Evolutionary conservation across 371 early-diverging fungal genomes (phyloP), one percentile per base, ranked within the genome.

Genomic region (Mucor sp.): DNA sequence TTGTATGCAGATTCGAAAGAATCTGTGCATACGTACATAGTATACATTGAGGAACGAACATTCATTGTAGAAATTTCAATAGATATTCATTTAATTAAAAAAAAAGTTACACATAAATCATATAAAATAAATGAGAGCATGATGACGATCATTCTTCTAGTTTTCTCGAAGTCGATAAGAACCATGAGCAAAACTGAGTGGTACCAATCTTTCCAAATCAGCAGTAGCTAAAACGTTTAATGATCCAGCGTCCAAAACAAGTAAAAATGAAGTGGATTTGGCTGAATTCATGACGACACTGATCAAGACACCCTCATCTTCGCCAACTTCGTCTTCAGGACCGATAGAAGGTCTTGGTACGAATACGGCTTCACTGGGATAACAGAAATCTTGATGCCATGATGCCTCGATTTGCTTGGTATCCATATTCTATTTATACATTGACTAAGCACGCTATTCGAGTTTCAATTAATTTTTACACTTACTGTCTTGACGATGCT

Each of bases 281-380:
- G 79, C 79, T 60, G 89, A 82, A 65, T 94, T 87, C 58, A 91
- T 84, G 12, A 94, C 90, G 57, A 92, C 79, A 62, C 90, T 89
- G 39, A 94, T 65, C 35, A 94, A 43, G 8, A 86, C 90, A 37
- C 93, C 94, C 39, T 87, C 85, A 71, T 92, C 94, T 75, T 94
- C 94, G n/a, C 76, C 79, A n/a, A 77, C 79, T 66, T 75, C 65
- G 32, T 78, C 78, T n/a, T 71, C 74, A n/a, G 72, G 58, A n/a
- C 70, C 71, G 30, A 47, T 65, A 7, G 78, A 60, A 23, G 78
- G 74, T 41, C 78, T 79, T 27, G 91, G 90, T 19, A 93, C 81
- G 74, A 91, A 91, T 6, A 89, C 70, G 1, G 91, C 85, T 78
- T 91, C 90, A 41, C 91, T 87, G 27, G 94, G 92, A 60, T 87